phyloP scores from a whole-genome alignment of 208 protist species.

The Leptomonas pyrrhocoris region DNA sequence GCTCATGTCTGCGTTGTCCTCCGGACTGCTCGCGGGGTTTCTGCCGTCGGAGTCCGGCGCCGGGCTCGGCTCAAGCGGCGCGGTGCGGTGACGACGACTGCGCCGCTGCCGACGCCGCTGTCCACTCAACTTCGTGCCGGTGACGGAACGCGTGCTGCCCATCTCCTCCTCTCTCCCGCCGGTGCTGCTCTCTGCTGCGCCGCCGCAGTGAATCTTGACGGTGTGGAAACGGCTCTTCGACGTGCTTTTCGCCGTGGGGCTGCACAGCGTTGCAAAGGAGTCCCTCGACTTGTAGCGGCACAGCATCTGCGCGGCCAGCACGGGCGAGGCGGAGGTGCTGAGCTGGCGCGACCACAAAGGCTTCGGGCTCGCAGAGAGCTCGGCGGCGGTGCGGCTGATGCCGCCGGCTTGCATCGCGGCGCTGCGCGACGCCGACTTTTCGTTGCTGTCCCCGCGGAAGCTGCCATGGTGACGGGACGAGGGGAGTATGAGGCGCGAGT shows the following conservation, averaged over 20 bases:
- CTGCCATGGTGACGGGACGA: background rate
- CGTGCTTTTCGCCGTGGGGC: background rate
- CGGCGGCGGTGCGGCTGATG: background rate
- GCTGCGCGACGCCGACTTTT: slow-evolving; percentile 5
- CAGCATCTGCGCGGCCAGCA: slow-evolving; percentile 5
- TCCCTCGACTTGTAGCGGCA: background rate
- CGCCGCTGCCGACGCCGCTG: background rate
- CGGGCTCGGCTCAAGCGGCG: slow-evolving; percentile 17
- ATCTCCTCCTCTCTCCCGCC: background rate
- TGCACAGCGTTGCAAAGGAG: background rate
- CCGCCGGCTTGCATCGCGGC: background rate
- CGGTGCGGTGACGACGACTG: slow-evolving; percentile 2
- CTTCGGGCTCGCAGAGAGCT: background rate
- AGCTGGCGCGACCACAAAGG: background rate
- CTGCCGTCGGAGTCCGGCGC: slow-evolving; percentile 2
- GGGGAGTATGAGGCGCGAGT: slow-evolving; percentile 8
- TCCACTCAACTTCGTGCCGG: background rate
- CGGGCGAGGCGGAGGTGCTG: background rate
- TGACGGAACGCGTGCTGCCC: background rate
- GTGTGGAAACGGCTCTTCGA: slow-evolving; percentile 13
- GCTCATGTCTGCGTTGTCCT: background rate
- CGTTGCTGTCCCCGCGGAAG: slow-evolving; percentile 2
- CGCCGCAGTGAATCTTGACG: background rate
- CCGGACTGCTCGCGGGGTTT: background rate
- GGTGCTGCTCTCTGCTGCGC: background rate